Percentiles rank a stretch among this genome's conserved stretches.
These are phyloP conservation scores for Crithidia mellificae DNA, from an alignment of 208 protist genomes.

Conservation along the genomic window DNA sequence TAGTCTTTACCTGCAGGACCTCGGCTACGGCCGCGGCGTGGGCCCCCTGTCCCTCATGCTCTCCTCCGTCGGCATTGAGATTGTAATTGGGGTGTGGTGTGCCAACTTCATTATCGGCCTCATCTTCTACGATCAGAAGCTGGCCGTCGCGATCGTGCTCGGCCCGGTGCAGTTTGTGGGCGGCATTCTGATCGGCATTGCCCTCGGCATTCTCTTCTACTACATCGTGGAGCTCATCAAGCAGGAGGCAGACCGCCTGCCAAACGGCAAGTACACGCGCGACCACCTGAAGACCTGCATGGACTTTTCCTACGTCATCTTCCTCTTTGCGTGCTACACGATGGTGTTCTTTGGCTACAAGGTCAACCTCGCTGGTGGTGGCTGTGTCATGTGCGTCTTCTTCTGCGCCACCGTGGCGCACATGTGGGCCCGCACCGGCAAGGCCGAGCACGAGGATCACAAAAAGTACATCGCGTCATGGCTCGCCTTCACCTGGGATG, in stretches of 20 bases:
- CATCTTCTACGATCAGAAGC: slow-evolving; percentile 63
- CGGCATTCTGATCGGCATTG: slow-evolving; percentile 55
- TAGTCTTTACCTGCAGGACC: slow-evolving; percentile 68
- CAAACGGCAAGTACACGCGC: slow-evolving; percentile 62
- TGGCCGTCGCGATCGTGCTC: slow-evolving; percentile 56
- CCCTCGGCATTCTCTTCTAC: slow-evolving; percentile 65
- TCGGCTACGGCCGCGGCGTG: slow-evolving; percentile 65
- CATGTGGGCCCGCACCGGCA: slow-evolving; percentile 54
- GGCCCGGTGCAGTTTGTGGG: slow-evolving; percentile 77
- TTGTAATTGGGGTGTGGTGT: slow-evolving; percentile 77
- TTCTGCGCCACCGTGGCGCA: slow-evolving; percentile 77
- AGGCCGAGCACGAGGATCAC: slow-evolving; percentile 58
- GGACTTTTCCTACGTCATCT: slow-evolving; percentile 61
- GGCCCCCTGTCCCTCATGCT: slow-evolving; percentile 72
- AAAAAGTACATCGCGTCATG: slow-evolving; percentile 66
- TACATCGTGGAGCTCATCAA: slow-evolving; percentile 78
- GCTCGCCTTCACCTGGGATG: slow-evolving; percentile 73
- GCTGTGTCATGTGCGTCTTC: slow-evolving; percentile 73
- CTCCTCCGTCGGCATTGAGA: slow-evolving; percentile 70
- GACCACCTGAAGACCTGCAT: slow-evolving; percentile 61
- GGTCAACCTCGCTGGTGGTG: slow-evolving; percentile 63
- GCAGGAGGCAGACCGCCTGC: slow-evolving; percentile 63
- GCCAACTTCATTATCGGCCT: slow-evolving; percentile 79
- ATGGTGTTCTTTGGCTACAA: slow-evolving; percentile 77
- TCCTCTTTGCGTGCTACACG: slow-evolving; percentile 45